phyloP scores from a whole-genome alignment of 2,329 filamentous ascomycete species.

The Fusarium sp. region DNA sequence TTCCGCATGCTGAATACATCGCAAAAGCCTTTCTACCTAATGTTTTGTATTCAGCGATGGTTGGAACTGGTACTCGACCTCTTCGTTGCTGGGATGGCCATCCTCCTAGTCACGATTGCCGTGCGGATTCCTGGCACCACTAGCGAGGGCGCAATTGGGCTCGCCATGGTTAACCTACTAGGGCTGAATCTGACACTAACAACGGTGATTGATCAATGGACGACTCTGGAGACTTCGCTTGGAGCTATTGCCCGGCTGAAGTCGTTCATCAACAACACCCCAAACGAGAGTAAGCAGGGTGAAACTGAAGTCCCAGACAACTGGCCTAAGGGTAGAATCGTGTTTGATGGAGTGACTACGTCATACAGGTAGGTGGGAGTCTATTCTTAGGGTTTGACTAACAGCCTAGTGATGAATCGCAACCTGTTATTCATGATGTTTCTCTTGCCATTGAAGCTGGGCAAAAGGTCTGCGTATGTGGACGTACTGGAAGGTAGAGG shows the following conservation, averaged over 20 bases:
- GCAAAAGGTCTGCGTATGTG: constrained; percentile 61
- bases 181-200: constrained; percentile 45
- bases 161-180: constrained; percentile 44
- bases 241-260: constrained; percentile 50
- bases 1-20: constrained; percentile 52
- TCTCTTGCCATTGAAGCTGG: constrained; percentile 46
- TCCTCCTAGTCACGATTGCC: constrained; percentile 57
- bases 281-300: constrained; percentile 40
- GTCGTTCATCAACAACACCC: constrained; percentile 42
- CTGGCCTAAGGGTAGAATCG: constrained; percentile 46
- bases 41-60: constrained; percentile 61
- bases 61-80: constrained; percentile 59
- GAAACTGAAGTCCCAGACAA: constrained; percentile 2
- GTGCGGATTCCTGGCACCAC: constrained; percentile 43
- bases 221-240: constrained; percentile 49
- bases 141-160: constrained; percentile 45
- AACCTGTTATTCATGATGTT: constrained; percentile 23
- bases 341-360: constrained; percentile 42
- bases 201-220: constrained; percentile 49
- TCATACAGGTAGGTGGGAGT: constrained; percentile 36
- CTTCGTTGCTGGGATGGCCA: constrained; percentile 57
- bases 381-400: not conserved
- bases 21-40: constrained; percentile 60
- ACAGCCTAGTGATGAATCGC: constrained; percentile 21
- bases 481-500: constrained; percentile 54